Evolutionary conservation across 805 yeast species (phyloP), one percentile per base, ranked within the genome.

Genomic region (Candida sakaeoensis): DNA sequence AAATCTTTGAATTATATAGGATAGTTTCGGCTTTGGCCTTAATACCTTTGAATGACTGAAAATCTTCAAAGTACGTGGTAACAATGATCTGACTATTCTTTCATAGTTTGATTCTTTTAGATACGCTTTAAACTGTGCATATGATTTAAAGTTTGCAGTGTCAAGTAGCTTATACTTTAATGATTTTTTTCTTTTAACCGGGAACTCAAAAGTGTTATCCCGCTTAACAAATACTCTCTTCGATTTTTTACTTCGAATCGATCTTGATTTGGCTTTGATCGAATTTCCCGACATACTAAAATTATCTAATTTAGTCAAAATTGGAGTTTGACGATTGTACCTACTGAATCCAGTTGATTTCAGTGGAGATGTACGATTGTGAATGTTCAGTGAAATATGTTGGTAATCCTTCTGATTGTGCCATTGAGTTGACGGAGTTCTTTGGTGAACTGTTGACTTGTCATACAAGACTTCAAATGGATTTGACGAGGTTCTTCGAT

Each of bases 151-250:
- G 14, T 54, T 52, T 24, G 33, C 14, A 9, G 5, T 6, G 42
- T 25, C 33, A 40, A 52, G 36, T 2, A 55, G 43, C 16, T 51
- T 44, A 43, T 61, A 61, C 21, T 57, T 60, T 39, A 64, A 58
- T 1, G 71, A 64, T 1, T 60, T 57, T 26, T 53, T 57, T 29
- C 71, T 47, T 33, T 51, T 57, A 4, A 66, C 67, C 5, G 70
- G 71, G 37, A 65, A 67, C 19, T 38, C 24, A 12, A 29, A 34
- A 5, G 24, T 30, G 12, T 38, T 5, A 3, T 24, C 10, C 35
- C 36, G 23, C 8, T 48, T 45, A 3, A 55, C 48, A 48, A 58
- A 59, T 42, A 50, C 58, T 45, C 55, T 60, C 29, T 72, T 46
- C 15, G 48, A 48, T 32, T 54, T 52, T 39, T 68, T 46, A 42